phyloP scores from a whole-genome alignment of 1,139 yeast genomes.

The Saccharomyces pastorianus region DNA sequence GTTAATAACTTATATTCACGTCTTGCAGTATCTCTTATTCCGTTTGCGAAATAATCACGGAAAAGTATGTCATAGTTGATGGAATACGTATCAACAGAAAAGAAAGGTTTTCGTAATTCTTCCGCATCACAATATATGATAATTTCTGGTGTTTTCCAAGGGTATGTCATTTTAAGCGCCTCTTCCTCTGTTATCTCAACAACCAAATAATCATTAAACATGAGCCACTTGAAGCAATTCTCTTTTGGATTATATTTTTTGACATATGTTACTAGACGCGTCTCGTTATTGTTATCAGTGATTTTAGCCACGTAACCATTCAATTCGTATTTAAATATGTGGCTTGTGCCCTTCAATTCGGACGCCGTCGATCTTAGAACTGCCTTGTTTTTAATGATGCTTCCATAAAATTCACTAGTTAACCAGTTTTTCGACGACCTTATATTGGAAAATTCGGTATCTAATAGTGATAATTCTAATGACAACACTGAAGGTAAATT shows the following conservation, averaged over 20 bases:
- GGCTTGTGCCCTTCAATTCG: slow-evolving; percentile 30
- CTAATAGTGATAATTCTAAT: slow-evolving; percentile 48
- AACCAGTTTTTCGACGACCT: slow-evolving; percentile 49
- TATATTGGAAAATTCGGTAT: slow-evolving; percentile 42
- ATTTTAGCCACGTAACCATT: slow-evolving; percentile 66
- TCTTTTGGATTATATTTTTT: slow-evolving; percentile 36
- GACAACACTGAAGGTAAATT: slow-evolving; percentile 61
- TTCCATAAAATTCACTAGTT: slow-evolving; percentile 49
- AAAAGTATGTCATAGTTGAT: slow-evolving; percentile 61
- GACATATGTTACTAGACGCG: slow-evolving; percentile 53
- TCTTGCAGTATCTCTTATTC: slow-evolving; percentile 49
- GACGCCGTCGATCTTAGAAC: slow-evolving; percentile 35
- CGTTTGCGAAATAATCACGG: slow-evolving; percentile 69
- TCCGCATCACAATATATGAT: slow-evolving; percentile 54
- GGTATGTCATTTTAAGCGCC: slow-evolving; percentile 53
- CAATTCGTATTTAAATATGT: slow-evolving; percentile 44
- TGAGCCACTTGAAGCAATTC: slow-evolving; percentile 50
- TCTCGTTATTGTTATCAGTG: slow-evolving; percentile 47
- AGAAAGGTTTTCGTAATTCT: slow-evolving; percentile 30
- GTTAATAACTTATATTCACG: slow-evolving; percentile 62
- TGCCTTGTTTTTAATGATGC: slow-evolving; percentile 35
- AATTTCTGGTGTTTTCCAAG: slow-evolving; percentile 82
- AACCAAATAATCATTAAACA: slow-evolving; percentile 92
- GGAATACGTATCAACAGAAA: slow-evolving; percentile 35
- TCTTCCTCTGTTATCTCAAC: slow-evolving; percentile 61